Conservation (phyloP, 148 eudicot species). For the Chenopodium formosanum region DNA sequence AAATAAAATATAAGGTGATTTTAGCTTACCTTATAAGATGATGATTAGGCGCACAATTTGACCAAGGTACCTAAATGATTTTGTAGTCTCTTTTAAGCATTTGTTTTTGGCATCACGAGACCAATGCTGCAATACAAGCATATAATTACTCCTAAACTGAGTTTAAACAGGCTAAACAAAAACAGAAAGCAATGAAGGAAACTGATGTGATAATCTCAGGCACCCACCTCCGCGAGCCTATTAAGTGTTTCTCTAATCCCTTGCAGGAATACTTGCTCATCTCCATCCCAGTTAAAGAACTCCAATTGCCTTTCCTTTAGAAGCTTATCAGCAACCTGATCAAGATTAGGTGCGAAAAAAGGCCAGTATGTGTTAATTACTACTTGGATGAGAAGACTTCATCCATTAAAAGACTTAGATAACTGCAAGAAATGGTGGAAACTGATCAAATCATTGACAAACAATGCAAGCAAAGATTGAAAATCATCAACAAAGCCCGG, state of each 20-base stretch:
- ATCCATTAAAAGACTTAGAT: background rate
- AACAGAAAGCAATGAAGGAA: background rate
- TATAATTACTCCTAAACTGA: background rate
- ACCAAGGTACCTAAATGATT: conserved; percentile 68
- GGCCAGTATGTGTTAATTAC: background rate
- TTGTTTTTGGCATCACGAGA: conserved; percentile 78
- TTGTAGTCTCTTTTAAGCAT: conserved; percentile 79
- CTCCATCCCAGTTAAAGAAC: conserved; percentile 72
- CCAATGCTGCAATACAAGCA: conserved; percentile 73
- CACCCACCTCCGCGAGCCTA: conserved; percentile 64
- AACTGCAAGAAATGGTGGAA: background rate
- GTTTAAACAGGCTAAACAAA: background rate
- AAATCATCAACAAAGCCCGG: background rate
- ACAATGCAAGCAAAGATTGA: background rate
- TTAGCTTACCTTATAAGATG: conserved; percentile 40
- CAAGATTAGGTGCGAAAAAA: background rate
- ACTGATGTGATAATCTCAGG: conserved; percentile 15
- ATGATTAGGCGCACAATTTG: conserved; percentile 87
- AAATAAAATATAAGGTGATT: background rate
- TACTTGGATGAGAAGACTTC: background rate
- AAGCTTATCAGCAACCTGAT: conserved; percentile 68
- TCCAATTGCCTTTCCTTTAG: conserved; percentile 60
- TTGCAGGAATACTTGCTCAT: conserved; percentile 57
- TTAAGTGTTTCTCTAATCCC: conserved; percentile 74
- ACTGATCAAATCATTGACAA: background rate